Conservation (phyloP, 2,329 filamentous ascomycete species). For the Macrophomina pseudophaseolina region DNA sequence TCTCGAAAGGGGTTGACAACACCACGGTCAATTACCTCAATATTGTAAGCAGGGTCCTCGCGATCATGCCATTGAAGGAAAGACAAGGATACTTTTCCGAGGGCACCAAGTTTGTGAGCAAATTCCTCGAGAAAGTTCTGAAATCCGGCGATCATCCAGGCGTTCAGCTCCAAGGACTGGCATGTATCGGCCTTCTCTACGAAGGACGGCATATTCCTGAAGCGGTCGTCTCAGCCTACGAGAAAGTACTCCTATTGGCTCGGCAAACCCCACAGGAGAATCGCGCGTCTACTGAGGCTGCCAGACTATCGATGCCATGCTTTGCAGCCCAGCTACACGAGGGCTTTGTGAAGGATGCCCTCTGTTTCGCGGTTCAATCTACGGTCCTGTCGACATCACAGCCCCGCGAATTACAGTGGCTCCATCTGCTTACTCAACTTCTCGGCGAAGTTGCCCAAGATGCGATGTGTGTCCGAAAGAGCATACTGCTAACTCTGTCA, state of each 20-base stretch:
- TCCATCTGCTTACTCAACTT: constrained; percentile 1
- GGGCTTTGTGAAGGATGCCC: constrained; percentile 4
- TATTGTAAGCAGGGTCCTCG: constrained; percentile 32
- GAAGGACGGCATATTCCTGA: constrained; percentile 31
- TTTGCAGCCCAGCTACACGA: constrained; percentile 12
- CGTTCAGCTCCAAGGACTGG: constrained; percentile 39
- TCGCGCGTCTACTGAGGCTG: constrained; percentile 2
- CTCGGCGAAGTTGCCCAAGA: constrained; percentile 8
- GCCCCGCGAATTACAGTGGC: neutral
- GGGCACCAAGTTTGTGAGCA: constrained; percentile 27
- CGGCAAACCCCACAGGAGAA: constrained; percentile 12
- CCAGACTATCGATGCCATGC: constrained; percentile 1
- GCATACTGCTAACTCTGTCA: constrained; percentile 35
- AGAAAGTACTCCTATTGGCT: constrained; percentile 30
- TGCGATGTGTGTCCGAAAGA: constrained; percentile 29
- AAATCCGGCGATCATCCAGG: constrained; percentile 31
- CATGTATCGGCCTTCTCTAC: constrained; percentile 37
- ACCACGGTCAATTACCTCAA: constrained; percentile 40
- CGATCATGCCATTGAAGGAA: neutral
- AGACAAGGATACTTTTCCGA: constrained; percentile 4
- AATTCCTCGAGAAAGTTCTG: constrained; percentile 38
- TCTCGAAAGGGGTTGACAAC: constrained; percentile 33
- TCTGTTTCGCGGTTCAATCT: constrained; percentile 6
- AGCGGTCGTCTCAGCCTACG: constrained; percentile 35
- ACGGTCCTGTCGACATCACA: neutral